These are phyloP conservation scores for Microbotryum saponariae DNA, from an alignment of 1,284 basidiomycete species.

Conservation along the genomic window DNA sequence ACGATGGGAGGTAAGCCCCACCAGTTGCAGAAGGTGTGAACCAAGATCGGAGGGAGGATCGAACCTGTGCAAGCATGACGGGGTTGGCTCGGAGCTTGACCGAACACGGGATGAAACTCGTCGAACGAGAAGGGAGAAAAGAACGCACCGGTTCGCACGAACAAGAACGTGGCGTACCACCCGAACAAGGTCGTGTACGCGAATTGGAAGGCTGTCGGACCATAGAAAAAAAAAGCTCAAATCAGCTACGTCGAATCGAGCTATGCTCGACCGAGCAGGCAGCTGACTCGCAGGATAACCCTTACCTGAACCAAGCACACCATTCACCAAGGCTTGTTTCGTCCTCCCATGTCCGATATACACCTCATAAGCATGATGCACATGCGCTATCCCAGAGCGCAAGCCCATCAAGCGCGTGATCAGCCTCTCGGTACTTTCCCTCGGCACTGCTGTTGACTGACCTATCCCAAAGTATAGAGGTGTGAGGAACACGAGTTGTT, in stretches of 20 bases:
- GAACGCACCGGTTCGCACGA: conserved; percentile 65
- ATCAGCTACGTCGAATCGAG: conserved; percentile 6
- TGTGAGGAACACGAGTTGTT: conserved; percentile 63
- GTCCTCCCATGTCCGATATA: conserved; percentile 65
- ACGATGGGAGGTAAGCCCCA: conserved; percentile 72
- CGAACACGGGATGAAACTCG: neutral
- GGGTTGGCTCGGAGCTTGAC: neutral
- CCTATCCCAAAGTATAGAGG: conserved; percentile 85
- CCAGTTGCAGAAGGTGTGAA: conserved; percentile 86
- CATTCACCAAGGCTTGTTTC: conserved; percentile 53
- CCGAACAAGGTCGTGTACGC: conserved; percentile 87
- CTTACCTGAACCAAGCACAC: conserved; percentile 57
- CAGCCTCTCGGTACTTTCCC: too few relatives aligned
- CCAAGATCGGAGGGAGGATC: conserved; percentile 52
- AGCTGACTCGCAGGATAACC: conserved; percentile 9
- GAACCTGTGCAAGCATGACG: conserved; percentile 34
- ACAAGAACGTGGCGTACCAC: conserved; percentile 76
- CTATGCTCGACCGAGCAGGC: too few relatives aligned
- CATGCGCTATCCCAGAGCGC: conserved; percentile 56
- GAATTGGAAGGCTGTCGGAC: conserved; percentile 65
- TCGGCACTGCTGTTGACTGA: conserved; percentile 40
- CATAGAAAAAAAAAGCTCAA: conserved; percentile 3
- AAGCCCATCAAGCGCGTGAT: neutral
- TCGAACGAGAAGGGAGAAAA: neutral
- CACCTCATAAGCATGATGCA: conserved; percentile 81